Evolutionary conservation across 2,329 filamentous ascomycete genomes (phyloP), one percentile per base, ranked within the genome.

Genomic region (Colletotrichum tanaceti): DNA sequence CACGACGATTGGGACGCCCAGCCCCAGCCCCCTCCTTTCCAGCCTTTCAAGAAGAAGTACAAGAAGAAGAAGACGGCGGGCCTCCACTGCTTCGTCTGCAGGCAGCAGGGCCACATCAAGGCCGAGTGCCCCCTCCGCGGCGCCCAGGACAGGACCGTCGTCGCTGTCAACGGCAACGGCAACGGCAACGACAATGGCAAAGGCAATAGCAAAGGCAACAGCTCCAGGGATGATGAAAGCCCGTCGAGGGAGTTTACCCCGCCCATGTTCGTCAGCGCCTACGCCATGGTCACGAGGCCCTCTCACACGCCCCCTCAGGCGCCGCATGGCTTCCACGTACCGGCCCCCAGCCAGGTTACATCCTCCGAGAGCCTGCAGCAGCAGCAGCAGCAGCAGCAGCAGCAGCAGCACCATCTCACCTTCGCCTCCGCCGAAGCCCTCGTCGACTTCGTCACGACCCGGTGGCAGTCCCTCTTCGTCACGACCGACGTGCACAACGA

Each of bases 401-500:
- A 28, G 28, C 28, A 28, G 24, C 24, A 28, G 24, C 24, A 28
- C 28, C 28, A 76, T 39, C 73, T 82, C 67, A 76, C 75, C 57
- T 95, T 96, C 76, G 74, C 85, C 22, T 87, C 86, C 20, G 83
- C 90, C 38, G 87, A 91, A 28, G 85, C 86, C 1, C 86, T 99
- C 24, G 84, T 98, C 28, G 91, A 97, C 58, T 95, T 93, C 75
- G 93, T 97, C 65, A 98, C 95, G 4, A 88, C 89, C 77, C 84
- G 89, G 77, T 99, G 96, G 96, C 89, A 87, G 72, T 87, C 90
- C 65, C 89, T 90, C 63, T 99, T 92, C 87, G 93, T 98, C 18
- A 96, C 91, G 2, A 96, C 92, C 3, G 91, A 96, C 76, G 90
- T 98, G 71, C 88, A 90, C 81, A 89, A 90, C 73, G 91, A 94